Base-by-base conservation (phyloP, 345 rosid species). In the Gossypium australe region DNA sequence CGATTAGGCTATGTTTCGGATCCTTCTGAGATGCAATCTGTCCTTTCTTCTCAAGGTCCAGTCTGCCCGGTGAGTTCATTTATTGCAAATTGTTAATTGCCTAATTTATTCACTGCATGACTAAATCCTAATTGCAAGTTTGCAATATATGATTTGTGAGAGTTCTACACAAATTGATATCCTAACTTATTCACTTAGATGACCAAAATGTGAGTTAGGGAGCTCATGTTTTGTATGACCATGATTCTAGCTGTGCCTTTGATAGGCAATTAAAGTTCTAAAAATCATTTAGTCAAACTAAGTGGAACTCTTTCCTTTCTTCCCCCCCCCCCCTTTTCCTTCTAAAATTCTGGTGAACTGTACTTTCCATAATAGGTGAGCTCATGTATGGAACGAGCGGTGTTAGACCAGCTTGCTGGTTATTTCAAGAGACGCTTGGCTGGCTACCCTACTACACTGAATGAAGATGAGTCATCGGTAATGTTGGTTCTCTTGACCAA, bases 41-140 rank as follows among this genome's bases (percentile, higher is more conserved):
- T 92, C 71, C 89, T 94, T 82, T 94, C 97, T 52, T 94, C 98
- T 57, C 97, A 87, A 79, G 98, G 98, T 80, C 98, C 98, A 67
- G 83, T 94, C 77, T 94, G 98, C 79, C 87, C 88, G 9, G 97
- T 94, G 87, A 87, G 94, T 85, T 83, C 47, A 41, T 34, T 7
- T 53, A n/a, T 20, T 64, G 47, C 41, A 49, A 29, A 27, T 49
- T 17, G 11, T 22, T 11, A 12, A 7, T 59, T 18, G 27, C 57
- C 1, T 12, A 58, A 12, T 14, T 27, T 44, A 17, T 43, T 44
- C 7, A 18, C 44, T 11, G n/a, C 67, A 59, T 58, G 66, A 12
- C 11, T 20, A 56, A 9, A 72, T 59, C 25, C 52, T 38, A 45
- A 7, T 71, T 38, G 22, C 56, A 49, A 34, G 41, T 34, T 52